Conservation (phyloP, 208 protist species). For the Acanthamoeba triangularis region DNA sequence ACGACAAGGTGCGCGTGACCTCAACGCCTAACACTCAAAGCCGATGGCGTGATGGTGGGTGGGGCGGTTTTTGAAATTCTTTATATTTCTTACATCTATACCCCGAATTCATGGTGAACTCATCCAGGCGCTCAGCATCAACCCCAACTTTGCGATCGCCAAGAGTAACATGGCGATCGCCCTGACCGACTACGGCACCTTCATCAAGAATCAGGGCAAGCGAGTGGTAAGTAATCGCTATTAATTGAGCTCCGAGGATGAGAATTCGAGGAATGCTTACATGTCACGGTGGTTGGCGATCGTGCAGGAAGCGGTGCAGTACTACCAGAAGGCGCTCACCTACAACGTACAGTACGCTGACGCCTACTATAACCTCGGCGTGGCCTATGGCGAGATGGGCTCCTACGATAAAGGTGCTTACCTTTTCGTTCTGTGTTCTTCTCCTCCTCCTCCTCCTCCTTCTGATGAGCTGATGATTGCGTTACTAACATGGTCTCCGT, state of each 20-base stretch:
- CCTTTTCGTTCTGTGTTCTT: not conserved
- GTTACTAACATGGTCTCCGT: too few relatives aligned
- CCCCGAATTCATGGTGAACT: not conserved
- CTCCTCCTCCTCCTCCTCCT: not conserved
- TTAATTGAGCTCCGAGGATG: too few relatives aligned
- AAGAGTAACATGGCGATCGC: constrained; percentile 82
- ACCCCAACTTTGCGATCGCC: constrained; percentile 80
- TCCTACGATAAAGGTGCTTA: constrained; percentile 71
- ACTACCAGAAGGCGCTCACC: constrained; percentile 83
- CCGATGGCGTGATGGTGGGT: not conserved
- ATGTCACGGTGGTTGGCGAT: not conserved
- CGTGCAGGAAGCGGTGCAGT: constrained; percentile 1
- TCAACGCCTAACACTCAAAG: not conserved
- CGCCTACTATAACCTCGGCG: constrained; percentile 88
- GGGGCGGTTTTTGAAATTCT: not conserved
- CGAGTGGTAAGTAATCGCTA: not conserved
- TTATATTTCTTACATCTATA: too few relatives aligned
- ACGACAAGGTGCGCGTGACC: constrained; percentile 37
- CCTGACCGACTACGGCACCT: constrained; percentile 85
- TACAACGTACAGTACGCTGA: constrained; percentile 83
- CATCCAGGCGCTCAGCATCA: constrained; percentile 71
- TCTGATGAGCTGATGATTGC: not conserved
- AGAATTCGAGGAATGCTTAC: not conserved
- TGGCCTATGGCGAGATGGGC: constrained; percentile 79
- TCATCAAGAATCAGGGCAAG: constrained; percentile 77